Evolutionary conservation across 768 basidiomycete species (phyloP).

Genomic region (Auricularia sp.): DNA sequence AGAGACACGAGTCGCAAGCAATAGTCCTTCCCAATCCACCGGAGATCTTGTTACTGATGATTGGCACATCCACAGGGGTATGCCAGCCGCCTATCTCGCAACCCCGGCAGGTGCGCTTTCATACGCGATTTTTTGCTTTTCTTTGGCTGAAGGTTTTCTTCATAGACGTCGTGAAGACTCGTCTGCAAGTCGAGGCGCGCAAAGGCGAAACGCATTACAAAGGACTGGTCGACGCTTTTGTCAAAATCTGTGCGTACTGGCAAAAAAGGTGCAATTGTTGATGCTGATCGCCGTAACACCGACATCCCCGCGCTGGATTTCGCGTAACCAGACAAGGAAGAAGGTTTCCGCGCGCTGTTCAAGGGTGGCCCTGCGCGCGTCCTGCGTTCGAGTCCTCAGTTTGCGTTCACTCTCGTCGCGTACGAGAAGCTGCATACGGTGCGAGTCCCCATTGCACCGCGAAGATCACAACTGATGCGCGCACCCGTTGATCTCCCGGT

Average conservation of each 20-base stretch:
- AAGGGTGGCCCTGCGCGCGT: slow-evolving; percentile 87
- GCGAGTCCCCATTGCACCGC: slow-evolving; percentile 11
- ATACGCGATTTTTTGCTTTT: slow-evolving; percentile 1
- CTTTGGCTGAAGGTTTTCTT: slow-evolving; percentile 12
- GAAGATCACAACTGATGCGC: not conserved
- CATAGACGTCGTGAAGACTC: slow-evolving; percentile 93
- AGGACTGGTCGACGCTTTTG: slow-evolving; percentile 80
- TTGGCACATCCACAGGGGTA: slow-evolving; percentile 52
- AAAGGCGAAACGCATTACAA: slow-evolving; percentile 89
- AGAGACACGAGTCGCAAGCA: not conserved
- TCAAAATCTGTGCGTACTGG: slow-evolving; percentile 67
- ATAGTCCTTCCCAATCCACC: not conserved
- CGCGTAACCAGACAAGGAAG: slow-evolving; percentile 57
- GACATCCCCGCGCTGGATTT: slow-evolving; percentile 2
- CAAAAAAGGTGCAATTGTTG: not conserved
- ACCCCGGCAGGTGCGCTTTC: slow-evolving; percentile 67
- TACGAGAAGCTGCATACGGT: slow-evolving; percentile 66
- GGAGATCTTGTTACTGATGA: slow-evolving; percentile 13
- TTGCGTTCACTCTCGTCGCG: slow-evolving; percentile 84
- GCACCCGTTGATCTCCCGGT: not conserved
- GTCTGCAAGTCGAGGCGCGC: slow-evolving; percentile 85
- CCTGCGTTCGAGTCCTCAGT: slow-evolving; percentile 83
- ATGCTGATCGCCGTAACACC: not conserved
- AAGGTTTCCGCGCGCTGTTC: slow-evolving; percentile 82
- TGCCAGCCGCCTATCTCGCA: slow-evolving; percentile 93